phyloP scores from a whole-genome alignment of 345 rosid species.

The Citropsis articulata region DNA sequence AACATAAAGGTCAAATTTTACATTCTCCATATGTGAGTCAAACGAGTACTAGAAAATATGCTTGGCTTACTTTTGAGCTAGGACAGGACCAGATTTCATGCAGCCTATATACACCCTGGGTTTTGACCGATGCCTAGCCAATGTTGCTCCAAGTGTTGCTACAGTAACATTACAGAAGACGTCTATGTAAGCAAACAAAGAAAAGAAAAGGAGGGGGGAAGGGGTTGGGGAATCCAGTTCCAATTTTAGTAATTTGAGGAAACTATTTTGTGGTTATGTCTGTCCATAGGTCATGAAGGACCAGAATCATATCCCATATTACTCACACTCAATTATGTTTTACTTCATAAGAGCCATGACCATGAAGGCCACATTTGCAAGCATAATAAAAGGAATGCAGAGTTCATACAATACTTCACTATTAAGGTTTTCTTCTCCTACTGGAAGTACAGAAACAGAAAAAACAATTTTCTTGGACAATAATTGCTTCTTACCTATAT shows the following conservation, averaged over 20 bases:
- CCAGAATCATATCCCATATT: neutral
- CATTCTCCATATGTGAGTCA: neutral
- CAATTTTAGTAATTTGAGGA: neutral
- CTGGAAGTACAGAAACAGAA: neutral
- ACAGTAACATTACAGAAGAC: constrained; percentile 25
- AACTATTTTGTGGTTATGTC: neutral
- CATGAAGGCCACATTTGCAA: neutral
- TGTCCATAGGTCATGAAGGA: neutral
- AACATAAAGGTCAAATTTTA: constrained; percentile 3
- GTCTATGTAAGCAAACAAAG: constrained; percentile 1
- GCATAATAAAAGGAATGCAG: neutral
- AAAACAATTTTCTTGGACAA: neutral
- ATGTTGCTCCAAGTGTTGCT: constrained; percentile 93
- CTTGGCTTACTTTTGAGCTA: constrained; percentile 82
- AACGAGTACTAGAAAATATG: neutral
- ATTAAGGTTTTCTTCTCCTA: neutral
- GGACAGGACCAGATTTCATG: constrained; percentile 99
- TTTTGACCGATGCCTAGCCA: constrained; percentile 65
- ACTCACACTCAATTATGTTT: neutral
- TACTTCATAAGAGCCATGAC: neutral
- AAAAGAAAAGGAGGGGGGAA: neutral
- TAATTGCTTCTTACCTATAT: constrained; percentile 58
- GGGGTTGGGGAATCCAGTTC: neutral
- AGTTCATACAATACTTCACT: neutral
- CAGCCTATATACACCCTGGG: constrained; percentile 89